These are phyloP conservation scores for Orbilia javanica DNA, from an alignment of 2,329 filamentous ascomycete species.

Conservation along the genomic window DNA sequence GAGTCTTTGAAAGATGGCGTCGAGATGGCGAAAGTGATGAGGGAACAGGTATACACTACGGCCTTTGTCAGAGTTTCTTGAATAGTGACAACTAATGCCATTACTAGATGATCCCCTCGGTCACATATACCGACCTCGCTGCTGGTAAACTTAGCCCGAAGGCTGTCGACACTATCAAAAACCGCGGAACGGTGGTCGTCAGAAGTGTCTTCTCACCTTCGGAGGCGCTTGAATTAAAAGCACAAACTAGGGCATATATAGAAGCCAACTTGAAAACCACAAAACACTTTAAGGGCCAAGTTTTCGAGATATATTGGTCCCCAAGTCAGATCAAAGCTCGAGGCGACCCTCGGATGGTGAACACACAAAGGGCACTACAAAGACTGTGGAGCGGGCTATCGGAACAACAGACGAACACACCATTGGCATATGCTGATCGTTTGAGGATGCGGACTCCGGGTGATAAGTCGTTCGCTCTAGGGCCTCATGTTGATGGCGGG, in stretches of 20 bases:
- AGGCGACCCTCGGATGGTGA: slow-evolving; percentile 75
- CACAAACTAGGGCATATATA: slow-evolving; percentile 75
- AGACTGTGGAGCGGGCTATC: slow-evolving; percentile 73
- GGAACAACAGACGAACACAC: slow-evolving; percentile 70
- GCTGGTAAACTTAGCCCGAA: slow-evolving; percentile 52
- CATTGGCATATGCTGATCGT: slow-evolving; percentile 78
- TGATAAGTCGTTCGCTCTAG: slow-evolving; percentile 77
- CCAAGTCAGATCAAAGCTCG: slow-evolving; percentile 76
- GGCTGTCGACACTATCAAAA: slow-evolving; percentile 69
- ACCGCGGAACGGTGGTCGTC: slow-evolving; percentile 75
- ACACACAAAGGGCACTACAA: slow-evolving; percentile 74
- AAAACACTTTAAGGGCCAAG: slow-evolving; percentile 76
- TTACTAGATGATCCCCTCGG: slow-evolving; percentile 69
- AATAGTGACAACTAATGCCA: slow-evolving; percentile 10
- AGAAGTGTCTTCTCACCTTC: slow-evolving; percentile 74
- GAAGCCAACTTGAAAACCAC: slow-evolving; percentile 72
- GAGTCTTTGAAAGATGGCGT: slow-evolving; percentile 68
- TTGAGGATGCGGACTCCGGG: slow-evolving; percentile 79
- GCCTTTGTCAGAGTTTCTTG: neutral
- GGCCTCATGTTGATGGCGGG: slow-evolving; percentile 80
- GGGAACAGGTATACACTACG: slow-evolving; percentile 65
- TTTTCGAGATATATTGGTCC: slow-evolving; percentile 83
- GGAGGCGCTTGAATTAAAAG: slow-evolving; percentile 76
- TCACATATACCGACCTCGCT: slow-evolving; percentile 70
- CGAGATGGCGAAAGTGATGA: slow-evolving; percentile 67